Evolutionary conservation across 345 rosid genomes (phyloP).

Genomic region (Raphanus sativus): DNA sequence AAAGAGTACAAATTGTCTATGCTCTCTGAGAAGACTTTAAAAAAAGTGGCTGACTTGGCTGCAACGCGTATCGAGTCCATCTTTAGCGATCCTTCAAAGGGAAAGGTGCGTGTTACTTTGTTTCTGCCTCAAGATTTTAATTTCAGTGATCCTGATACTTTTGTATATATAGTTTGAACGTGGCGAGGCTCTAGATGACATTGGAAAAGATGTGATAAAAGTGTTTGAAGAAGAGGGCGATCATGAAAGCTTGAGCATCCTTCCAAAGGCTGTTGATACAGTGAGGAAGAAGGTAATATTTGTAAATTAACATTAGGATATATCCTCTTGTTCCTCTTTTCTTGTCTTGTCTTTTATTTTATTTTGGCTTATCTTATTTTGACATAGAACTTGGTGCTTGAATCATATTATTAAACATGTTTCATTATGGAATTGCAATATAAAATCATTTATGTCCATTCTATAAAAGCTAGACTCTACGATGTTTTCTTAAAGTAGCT

Average conservation of each 20-base stretch:
- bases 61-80: slow-evolving; percentile 72
- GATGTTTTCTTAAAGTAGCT: not conserved
- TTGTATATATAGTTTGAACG: slow-evolving; percentile 73
- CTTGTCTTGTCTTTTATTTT: not conserved
- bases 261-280: slow-evolving; percentile 81
- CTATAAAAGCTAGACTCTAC: not conserved
- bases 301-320: not conserved
- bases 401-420: not conserved
- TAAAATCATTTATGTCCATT: not conserved
- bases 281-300: slow-evolving; percentile 77
- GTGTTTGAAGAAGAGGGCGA: slow-evolving; percentile 80
- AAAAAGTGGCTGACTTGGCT: slow-evolving; percentile 67
- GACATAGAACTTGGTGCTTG: slow-evolving; percentile 8
- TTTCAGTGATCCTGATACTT: slow-evolving; percentile 12
- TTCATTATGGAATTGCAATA: not conserved
- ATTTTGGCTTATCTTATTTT: not conserved
- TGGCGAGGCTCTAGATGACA: slow-evolving; percentile 89
- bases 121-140: slow-evolving; percentile 13
- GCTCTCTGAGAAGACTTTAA: slow-evolving; percentile 63
- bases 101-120: slow-evolving; percentile 61
- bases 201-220: slow-evolving; percentile 65
- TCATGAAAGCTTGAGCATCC: slow-evolving; percentile 73
- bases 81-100: slow-evolving; percentile 78
- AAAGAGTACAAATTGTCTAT: slow-evolving; percentile 87
- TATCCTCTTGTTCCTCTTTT: slow-evolving; percentile 15